Evolutionary conservation across 306 rosid genomes (phyloP), one percentile per base, ranked within the genome.

Genomic region (Vigna mungo): DNA sequence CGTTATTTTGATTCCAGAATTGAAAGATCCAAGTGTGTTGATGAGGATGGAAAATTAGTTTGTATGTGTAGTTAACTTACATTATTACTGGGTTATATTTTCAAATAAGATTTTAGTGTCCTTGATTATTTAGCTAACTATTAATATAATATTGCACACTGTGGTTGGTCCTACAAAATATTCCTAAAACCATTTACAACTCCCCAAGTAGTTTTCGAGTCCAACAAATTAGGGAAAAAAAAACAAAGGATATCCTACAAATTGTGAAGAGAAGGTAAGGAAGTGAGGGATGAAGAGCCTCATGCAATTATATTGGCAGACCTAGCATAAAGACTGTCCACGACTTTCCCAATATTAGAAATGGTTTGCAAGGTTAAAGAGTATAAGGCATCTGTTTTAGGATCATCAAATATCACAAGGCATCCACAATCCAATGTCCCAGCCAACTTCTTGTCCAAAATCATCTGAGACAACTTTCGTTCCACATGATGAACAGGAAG

Each of bases 291-390:
- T 23, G 10, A 53, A 74, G 36, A 71, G 61, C 69, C 69, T 91
- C 86, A 91, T 0, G 96, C 90, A 96, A 92, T 87, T 70, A 94
- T 92, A 88, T 94, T 94, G 32, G 97, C 98, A 83, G 98, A 94
- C 80, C 96, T 89, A 72, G 87, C 89, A 67, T 87, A 94, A 67
- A 92, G 94, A 86, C 96, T 94, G 71, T 90, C 97, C 23, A 92
- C 98, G 8, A 94, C 97, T 87, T 94, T 92, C 68, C 94, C 98
- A 13, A 86, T 70, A 43, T 90, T 94, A 5, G 92, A 79, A 81
- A 94, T 85, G 67, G 98, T 94, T 58, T 92, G 97, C 70, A 94
- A 77, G 4, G 97, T 89, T 55, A 93, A 85, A 11, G 87, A 82
- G 51, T 82, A 85, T 17, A 87, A 85, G 10, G 85, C 85, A 73